Base-by-base conservation (phyloP, 2,329 filamentous ascomycete genomes). In the Talaromyces amestolkiae region DNA sequence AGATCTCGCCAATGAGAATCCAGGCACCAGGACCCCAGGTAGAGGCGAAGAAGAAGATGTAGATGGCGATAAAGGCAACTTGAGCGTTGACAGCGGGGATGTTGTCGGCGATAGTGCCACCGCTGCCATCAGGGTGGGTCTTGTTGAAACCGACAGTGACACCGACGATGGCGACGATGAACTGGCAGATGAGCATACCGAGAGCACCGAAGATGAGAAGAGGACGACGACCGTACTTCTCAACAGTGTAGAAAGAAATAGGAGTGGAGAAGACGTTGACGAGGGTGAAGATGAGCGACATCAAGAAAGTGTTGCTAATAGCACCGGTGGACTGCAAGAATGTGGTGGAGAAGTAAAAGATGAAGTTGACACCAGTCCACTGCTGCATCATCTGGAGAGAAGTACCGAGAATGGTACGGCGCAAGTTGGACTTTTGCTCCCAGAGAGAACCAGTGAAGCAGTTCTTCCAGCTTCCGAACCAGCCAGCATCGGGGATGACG, bases 11-110 rank as follows among this genome's bases (percentile, higher is more conserved):
- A 73, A 95, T 93, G 71, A 96, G 86, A 65, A 82, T 83, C 86
- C 85, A 87, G 31, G 84, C 85, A 64, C 83, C 89, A 7, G 92
- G 91, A 62, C 92, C 92, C 92, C 92, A 96, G 69, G 92, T 96
- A 66, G 86, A 88, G 67, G 92, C 92, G 77, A 96, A 96, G 85
- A 90, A 94, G 85, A 92, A 93, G 84, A 96, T 93, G 85, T 93
- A 95, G 82, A 96, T 89, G 81, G 89, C 90, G 75, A 95, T 95
- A 82, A 96, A 95, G 67, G 91, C 87, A 70, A 96, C 92, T 84
- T 93, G 89, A 59, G 90, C 87, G 17, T 63, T 66, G 54, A 68
- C 66, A 33, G 66, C 66, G 22, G 53, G 37, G 47, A 66, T 66
- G 71, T 80, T 78, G 22, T 69, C 80, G 53, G 86, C 87, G 63